Evolutionary conservation across 805 yeast genomes (phyloP), one percentile per base, ranked within the genome.

Genomic region (Hanseniaspora occidentalis): DNA sequence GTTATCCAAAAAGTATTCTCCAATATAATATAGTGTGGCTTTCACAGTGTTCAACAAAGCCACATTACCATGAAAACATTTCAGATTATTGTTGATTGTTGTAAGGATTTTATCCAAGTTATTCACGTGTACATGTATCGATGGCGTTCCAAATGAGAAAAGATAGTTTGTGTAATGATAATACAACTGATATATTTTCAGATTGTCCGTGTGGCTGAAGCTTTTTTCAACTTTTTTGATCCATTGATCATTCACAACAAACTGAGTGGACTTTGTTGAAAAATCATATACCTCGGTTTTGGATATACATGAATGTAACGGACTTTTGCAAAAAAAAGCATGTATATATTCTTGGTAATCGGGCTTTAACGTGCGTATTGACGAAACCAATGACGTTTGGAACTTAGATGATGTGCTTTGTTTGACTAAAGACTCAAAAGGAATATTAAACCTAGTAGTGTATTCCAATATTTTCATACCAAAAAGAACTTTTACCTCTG

Each of bases 401-500:
- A 54, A 57, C 16, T 42, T 29, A 1, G 19, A 26, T 2, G 31
- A 11, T 18, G 43, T 41, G 41, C 52, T 45, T 29, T 54, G 53
- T 22, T 50, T 56, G 24, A 57, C 49, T 31, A 47, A 56, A 4
- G 37, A 24, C 10, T 47, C 47, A 35, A 53, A 52, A 7, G 40
- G 23, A 13, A 56, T 40, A 14, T 51, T 46, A 38, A 44, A 56
- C 33, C 50, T 51, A 14, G 40, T 38, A n/a, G 53, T 40, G 22
- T 57, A 57, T 38, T 57, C 56, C 16, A 56, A 41, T 43, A 57
- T 50, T 43, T 58, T 58, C 37, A 58, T 34, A 3, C 58, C 60
- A 36, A 54, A 53, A 11, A 56, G 38, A 3, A 46, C 42, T 42
- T 51, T 55, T 21, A 39, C 45, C 6, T 38, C 23, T 7, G 22